Conservation (phyloP, 768 basidiomycete genomes). For the Pluteus cervinus region DNA sequence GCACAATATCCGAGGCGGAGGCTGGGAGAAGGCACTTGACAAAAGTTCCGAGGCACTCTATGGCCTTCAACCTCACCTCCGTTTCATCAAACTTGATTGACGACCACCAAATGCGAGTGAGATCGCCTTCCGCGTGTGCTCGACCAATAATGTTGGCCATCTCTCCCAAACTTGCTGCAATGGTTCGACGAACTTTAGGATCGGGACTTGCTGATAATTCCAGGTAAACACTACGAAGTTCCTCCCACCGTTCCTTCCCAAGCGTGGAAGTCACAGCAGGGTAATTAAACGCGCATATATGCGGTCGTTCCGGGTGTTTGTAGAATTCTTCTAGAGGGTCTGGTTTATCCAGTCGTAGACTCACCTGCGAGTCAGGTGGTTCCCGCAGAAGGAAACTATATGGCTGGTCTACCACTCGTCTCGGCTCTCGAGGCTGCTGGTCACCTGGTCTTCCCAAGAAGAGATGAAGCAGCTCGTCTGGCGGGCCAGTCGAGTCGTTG, state of each 20-base stretch:
- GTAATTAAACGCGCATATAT: slow-evolving; percentile 85
- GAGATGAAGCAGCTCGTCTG: slow-evolving; percentile 64
- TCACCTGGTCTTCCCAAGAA: slow-evolving; percentile 65
- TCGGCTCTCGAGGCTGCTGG: slow-evolving; percentile 30
- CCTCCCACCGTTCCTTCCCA: slow-evolving; percentile 68
- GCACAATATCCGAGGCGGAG: slow-evolving; percentile 38
- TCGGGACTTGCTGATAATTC: slow-evolving; percentile 55
- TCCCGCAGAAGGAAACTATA: too few relatives aligned
- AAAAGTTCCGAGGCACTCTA: slow-evolving; percentile 61
- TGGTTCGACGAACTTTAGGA: slow-evolving; percentile 64
- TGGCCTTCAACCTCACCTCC: slow-evolving; percentile 65
- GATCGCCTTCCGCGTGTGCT: slow-evolving; percentile 57
- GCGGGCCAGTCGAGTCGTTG: slow-evolving; percentile 58
- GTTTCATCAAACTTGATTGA: slow-evolving; percentile 52
- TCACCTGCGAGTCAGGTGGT: too few relatives aligned
- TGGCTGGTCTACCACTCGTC: slow-evolving; percentile 18
- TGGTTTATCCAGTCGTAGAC: slow-evolving; percentile 2
- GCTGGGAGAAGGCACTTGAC: slow-evolving; percentile 44
- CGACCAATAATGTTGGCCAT: slow-evolving; percentile 80
- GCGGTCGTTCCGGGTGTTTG: slow-evolving; percentile 63
- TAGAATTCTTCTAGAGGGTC: slow-evolving; percentile 38
- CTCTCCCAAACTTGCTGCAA: slow-evolving; percentile 87
- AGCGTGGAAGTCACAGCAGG: slow-evolving; percentile 86
- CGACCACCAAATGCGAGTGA: slow-evolving; percentile 69
- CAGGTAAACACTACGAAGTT: slow-evolving; percentile 64